Evolutionary conservation across 306 rosid genomes (phyloP).

Genomic region (Neltuma alba): DNA sequence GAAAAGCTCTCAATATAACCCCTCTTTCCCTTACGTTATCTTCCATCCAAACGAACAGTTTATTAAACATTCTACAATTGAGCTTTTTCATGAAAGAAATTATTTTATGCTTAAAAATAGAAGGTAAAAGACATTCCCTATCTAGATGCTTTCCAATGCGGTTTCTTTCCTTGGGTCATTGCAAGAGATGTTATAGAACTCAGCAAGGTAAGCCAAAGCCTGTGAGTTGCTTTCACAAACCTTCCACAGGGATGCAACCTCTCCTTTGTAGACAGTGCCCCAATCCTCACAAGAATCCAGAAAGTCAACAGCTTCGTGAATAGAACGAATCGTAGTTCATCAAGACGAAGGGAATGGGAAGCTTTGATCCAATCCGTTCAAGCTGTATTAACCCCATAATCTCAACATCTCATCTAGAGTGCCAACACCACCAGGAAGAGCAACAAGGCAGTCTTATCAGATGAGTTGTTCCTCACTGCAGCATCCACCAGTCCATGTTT

Average conservation of each 20-base stretch:
- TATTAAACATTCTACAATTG: not conserved
- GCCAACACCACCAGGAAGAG: slow-evolving; percentile 94
- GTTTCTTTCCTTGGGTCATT: slow-evolving; percentile 34
- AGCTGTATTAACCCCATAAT: slow-evolving; percentile 78
- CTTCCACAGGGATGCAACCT: slow-evolving; percentile 81
- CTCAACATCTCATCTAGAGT: slow-evolving; percentile 91
- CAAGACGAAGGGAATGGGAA: slow-evolving; percentile 75
- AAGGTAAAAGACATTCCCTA: not conserved
- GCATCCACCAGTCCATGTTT: slow-evolving; percentile 97
- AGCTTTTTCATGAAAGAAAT: not conserved
- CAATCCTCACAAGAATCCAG: slow-evolving; percentile 64
- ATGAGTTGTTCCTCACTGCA: slow-evolving; percentile 60
- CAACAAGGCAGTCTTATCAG: slow-evolving; percentile 77
- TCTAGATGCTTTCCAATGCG: slow-evolving; percentile 31
- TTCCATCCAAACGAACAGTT: not conserved
- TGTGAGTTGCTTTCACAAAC: slow-evolving; percentile 75
- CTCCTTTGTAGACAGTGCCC: slow-evolving; percentile 85
- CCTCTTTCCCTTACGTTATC: not conserved
- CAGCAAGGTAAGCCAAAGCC: slow-evolving; percentile 73
- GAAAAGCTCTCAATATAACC: not conserved
- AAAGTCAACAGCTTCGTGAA: slow-evolving; percentile 72
- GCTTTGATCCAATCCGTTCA: slow-evolving; percentile 76
- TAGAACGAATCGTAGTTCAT: slow-evolving; percentile 90
- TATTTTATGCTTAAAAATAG: not conserved
- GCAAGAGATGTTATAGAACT: slow-evolving; percentile 58